Evolutionary conservation across 495 filamentous ascomycete genomes (phyloP).

Genomic region (Daldinia bambusicola): DNA sequence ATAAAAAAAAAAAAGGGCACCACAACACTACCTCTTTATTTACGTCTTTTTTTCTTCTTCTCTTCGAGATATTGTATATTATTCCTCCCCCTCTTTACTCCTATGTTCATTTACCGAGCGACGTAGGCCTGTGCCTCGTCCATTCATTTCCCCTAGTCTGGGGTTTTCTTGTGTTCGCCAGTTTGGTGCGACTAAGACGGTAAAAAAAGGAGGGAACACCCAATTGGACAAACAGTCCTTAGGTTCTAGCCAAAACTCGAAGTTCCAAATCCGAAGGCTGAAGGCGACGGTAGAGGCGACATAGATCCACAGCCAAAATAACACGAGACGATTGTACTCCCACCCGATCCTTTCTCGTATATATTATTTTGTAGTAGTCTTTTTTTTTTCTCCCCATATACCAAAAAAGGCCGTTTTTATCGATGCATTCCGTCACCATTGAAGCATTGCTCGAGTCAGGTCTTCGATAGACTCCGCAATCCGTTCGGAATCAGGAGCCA

Average conservation of each 20-base stretch:
- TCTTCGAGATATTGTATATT: constrained; percentile 30
- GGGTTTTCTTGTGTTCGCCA: constrained; percentile 24
- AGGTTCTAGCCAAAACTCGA: constrained; percentile 41
- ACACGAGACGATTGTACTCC: constrained; percentile 20
- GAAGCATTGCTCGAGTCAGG: constrained; percentile 42
- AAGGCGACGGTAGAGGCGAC: constrained; percentile 32
- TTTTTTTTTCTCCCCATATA: constrained; percentile 6
- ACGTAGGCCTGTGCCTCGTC: constrained; percentile 41
- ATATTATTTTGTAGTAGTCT: constrained; percentile 33
- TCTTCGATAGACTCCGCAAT: constrained; percentile 42
- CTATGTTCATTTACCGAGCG: constrained; percentile 24
- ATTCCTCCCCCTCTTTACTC: neutral
- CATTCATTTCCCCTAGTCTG: constrained; percentile 27
- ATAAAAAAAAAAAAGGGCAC: constrained; percentile 4
- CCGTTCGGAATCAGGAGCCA: constrained; percentile 37
- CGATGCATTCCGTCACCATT: constrained; percentile 45
- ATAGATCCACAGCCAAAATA: constrained; percentile 26
- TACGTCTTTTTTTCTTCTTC: constrained; percentile 4
- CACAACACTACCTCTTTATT: constrained; percentile 21
- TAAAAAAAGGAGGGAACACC: constrained; percentile 37
- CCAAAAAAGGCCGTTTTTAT: constrained; percentile 18
- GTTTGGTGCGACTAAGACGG: constrained; percentile 35
- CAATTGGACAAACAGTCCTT: constrained; percentile 35
- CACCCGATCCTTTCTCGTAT: constrained; percentile 20
- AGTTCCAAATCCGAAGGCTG: constrained; percentile 34